Base-by-base conservation (phyloP, 164 flowering plant genomes). In the Houttuynia cordata region DNA sequence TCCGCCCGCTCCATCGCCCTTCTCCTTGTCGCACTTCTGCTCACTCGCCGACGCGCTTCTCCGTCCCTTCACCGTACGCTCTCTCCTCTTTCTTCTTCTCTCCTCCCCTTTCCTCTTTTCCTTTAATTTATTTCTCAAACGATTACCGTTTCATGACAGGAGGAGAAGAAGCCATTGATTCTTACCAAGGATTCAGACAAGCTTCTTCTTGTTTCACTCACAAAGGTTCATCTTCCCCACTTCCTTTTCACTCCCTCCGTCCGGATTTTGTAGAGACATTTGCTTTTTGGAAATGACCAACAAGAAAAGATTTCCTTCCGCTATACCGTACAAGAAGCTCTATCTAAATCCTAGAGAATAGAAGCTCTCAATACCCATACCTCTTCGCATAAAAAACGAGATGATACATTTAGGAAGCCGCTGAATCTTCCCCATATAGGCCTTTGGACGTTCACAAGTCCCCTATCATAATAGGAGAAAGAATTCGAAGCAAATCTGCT, bases 171-270 rank as follows among this genome's bases (percentile, higher is more conserved):
- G 10, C 45, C 57, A 1, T 34, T 59, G 63, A 56, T 70, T 0
- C 7, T 70, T 12, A 65, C 68, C 55, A 65, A 73, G 61, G 79
- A 70, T 25, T 57, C 60, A 21, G 91, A 87, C 78, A 78, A 74
- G 22, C 53, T 73, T 40, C 72, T 87, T 71, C 74, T 90, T 1
- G 58, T 83, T 5, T 57, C 77, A 30, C 85, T 87, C 55, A 77
- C 90, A 49, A 78, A 80, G 85, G 89, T 81, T 15, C 13, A 25
- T 24, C 10, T 18, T 30, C 37, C 37, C 2, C 37, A 30, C 58
- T 53, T 22, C 19, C 24, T 12, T 22, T 3, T 8, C 53, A 60
- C 22, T 20, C 19, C 25, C 56, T 30, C 56, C 30, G 41, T 58
- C 47, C 30, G 41, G 30, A 37, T 22, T 51, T 42, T 34, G 22